Evolutionary conservation across 306 rosid genomes (phyloP).

Genomic region (Vigna unguiculata): DNA sequence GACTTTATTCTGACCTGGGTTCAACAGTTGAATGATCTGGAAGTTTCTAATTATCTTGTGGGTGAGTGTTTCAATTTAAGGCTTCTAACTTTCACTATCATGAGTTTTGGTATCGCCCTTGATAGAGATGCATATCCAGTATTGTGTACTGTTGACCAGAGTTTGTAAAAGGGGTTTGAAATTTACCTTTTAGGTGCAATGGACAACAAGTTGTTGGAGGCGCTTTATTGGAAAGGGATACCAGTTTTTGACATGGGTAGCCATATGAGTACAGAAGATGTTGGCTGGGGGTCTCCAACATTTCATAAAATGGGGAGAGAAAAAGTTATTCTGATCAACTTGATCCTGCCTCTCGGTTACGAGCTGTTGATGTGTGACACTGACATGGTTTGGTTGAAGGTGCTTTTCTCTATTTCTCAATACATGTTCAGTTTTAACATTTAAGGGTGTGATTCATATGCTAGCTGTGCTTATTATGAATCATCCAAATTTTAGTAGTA

Average conservation of each 20-base stretch:
- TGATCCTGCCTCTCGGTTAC: conserved; percentile 80
- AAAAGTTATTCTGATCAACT: conserved; percentile 84
- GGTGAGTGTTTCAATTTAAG: conserved; percentile 62
- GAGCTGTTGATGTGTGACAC: conserved; percentile 99
- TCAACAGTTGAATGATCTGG: conserved; percentile 80
- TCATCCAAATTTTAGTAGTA: conserved; percentile 26
- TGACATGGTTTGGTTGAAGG: conserved; percentile 99
- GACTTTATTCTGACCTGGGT: conserved; percentile 95
- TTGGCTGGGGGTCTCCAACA: conserved; percentile 98
- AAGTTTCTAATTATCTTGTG: conserved; percentile 80
- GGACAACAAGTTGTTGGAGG: conserved; percentile 93
- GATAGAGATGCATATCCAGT: conserved; percentile 19
- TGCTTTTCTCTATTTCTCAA: conserved; percentile 45
- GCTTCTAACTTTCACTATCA: neutral
- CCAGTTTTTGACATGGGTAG: conserved; percentile 99
- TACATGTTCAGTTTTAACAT: conserved; percentile 17
- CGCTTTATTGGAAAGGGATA: conserved; percentile 90
- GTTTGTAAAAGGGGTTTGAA: conserved; percentile 40
- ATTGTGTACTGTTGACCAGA: conserved; percentile 28
- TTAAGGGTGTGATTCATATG: conserved; percentile 4
- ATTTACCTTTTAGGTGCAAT: conserved; percentile 81
- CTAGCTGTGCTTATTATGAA: conserved; percentile 11
- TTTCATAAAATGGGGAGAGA: conserved; percentile 99
- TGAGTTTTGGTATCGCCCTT: conserved; percentile 31
- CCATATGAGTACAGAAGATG: conserved; percentile 95